These are phyloP conservation scores for Austroboletus eburneus DNA, from an alignment of 768 basidiomycete species.

Conservation along the genomic window DNA sequence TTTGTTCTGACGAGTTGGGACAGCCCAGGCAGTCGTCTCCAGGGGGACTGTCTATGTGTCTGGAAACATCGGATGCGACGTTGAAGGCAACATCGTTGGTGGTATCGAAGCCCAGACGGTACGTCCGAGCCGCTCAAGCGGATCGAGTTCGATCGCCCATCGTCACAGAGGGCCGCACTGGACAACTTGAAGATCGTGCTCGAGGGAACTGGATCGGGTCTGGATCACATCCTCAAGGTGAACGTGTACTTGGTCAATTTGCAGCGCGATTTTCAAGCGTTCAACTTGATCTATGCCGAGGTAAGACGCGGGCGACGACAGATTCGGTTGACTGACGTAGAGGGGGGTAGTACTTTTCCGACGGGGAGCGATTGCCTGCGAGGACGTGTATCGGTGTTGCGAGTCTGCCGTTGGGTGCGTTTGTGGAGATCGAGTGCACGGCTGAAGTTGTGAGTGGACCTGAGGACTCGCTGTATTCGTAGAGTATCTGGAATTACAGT, in stretches of 20 bases:
- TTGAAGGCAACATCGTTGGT: constrained; percentile 32
- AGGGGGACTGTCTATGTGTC: constrained; percentile 36
- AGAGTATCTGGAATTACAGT: no score
- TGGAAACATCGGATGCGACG: constrained; percentile 36
- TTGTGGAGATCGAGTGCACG: constrained; percentile 60
- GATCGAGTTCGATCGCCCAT: neutral
- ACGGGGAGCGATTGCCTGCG: constrained; percentile 41
- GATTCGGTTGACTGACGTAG: no score
- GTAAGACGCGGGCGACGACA: constrained; percentile 13
- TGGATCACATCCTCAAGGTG: constrained; percentile 38
- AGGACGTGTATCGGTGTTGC: constrained; percentile 58
- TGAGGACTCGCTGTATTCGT: no score
- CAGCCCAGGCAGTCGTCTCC: constrained; percentile 38
- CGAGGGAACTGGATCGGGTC: constrained; percentile 34
- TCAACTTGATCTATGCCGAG: constrained; percentile 38
- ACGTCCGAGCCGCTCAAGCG: constrained; percentile 7
- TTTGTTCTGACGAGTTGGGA: neutral
- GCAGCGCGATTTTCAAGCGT: constrained; percentile 32
- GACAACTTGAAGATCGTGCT: constrained; percentile 38
- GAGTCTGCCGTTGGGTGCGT: constrained; percentile 47
- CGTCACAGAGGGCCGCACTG: constrained; percentile 32
- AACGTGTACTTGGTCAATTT: constrained; percentile 39
- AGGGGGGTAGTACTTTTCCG: constrained; percentile 51
- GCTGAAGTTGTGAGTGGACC: constrained; percentile 42
- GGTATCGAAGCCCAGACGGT: constrained; percentile 38